Conservation (phyloP, 2,329 filamentous ascomycete species). For the Penicillium sp. region DNA sequence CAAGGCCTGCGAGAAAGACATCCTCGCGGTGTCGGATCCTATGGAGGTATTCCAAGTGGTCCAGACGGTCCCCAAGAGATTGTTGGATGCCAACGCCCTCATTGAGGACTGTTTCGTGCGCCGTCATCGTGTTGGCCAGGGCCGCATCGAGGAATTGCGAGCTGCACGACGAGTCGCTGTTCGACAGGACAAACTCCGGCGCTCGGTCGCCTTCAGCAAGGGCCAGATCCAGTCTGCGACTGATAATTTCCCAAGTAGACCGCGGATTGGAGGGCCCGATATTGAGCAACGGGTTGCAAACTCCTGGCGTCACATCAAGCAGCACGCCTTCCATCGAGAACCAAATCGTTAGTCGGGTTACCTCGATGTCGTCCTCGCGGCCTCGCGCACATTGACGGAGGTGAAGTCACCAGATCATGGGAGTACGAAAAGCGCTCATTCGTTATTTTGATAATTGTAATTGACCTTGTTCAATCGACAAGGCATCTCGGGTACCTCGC, state of each 20-base stretch:
- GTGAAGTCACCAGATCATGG: neutral
- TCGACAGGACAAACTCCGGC: constrained; percentile 43
- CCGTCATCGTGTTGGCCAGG: constrained; percentile 78
- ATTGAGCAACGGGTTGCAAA: constrained; percentile 36
- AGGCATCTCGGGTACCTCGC: constrained; percentile 1
- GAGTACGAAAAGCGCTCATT: neutral
- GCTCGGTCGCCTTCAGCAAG: constrained; percentile 39
- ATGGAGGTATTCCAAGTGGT: constrained; percentile 97
- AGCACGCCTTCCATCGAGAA: constrained; percentile 34
- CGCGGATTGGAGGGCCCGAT: constrained; percentile 30
- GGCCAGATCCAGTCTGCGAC: constrained; percentile 36
- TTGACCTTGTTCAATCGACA: constrained; percentile 11
- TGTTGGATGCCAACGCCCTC: constrained; percentile 79
- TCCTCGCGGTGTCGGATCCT: constrained; percentile 76
- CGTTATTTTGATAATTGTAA: constrained; percentile 25
- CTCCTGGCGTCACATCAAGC: constrained; percentile 38
- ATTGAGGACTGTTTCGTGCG: constrained; percentile 82
- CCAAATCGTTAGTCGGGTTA: neutral
- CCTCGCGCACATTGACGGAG: neutral
- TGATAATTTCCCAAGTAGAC: constrained; percentile 34
- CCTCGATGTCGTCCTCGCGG: neutral
- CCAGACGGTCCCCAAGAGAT: constrained; percentile 76
- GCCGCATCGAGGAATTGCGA: constrained; percentile 74
- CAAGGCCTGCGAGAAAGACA: constrained; percentile 80
- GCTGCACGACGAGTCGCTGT: constrained; percentile 63